Evolutionary conservation across 768 basidiomycete species (phyloP).

Genomic region (Russula virescens): DNA sequence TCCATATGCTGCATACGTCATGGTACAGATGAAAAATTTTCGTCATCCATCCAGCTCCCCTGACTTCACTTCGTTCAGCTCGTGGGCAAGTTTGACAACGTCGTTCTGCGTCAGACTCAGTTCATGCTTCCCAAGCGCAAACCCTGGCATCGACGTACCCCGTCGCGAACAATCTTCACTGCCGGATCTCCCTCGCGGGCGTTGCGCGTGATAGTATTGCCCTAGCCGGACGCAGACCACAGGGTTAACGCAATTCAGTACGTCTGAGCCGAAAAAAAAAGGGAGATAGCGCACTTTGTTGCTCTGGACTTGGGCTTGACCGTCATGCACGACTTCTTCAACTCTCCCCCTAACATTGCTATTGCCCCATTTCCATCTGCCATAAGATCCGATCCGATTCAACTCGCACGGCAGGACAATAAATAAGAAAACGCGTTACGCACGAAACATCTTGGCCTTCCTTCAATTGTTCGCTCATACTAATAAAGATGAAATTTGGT

Average conservation of each 20-base stretch:
- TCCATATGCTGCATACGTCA: too few species aligned
- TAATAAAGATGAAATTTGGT: background rate
- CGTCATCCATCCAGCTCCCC: conserved; percentile 19
- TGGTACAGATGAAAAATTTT: too few species aligned
- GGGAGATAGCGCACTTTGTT: conserved; percentile 35
- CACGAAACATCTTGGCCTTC: conserved; percentile 13
- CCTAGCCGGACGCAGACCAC: conserved; percentile 25
- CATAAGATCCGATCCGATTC: background rate
- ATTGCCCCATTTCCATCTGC: conserved; percentile 15
- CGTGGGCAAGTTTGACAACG: conserved; percentile 47
- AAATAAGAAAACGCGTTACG: background rate
- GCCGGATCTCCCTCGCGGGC: conserved; percentile 45
- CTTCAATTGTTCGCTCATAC: conserved; percentile 11
- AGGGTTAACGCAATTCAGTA: background rate
- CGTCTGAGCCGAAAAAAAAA: background rate
- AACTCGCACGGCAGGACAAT: background rate
- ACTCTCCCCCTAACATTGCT: conserved; percentile 10
- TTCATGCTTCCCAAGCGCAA: background rate
- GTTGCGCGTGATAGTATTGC: conserved; percentile 40
- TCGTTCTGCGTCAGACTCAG: conserved; percentile 35
- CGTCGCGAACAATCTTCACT: conserved; percentile 41
- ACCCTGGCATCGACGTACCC: conserved; percentile 32
- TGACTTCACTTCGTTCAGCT: conserved; percentile 41
- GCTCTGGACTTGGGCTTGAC: conserved; percentile 40
- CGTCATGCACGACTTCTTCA: conserved; percentile 35